Percentiles rank a stretch among this genome's conserved stretches.
Conservation (phyloP, 495 filamentous ascomycete genomes). For the Aspergillus wentii region DNA sequence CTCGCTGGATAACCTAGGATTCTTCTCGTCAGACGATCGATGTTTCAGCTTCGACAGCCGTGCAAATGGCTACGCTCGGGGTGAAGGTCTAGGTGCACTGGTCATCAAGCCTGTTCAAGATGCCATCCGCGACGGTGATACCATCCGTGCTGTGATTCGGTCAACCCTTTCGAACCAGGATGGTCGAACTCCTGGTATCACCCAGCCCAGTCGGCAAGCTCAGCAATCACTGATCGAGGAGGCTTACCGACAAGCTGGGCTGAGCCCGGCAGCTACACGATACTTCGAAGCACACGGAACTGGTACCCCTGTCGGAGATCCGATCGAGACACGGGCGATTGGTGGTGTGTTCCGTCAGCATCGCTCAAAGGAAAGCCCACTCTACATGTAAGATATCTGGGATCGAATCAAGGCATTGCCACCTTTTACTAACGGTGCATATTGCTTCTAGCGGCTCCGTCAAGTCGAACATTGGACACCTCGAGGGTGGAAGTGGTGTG, state of each 20-base stretch:
- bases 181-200: conserved; percentile 44
- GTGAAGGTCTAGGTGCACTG: conserved; percentile 39
- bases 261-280: conserved; percentile 29
- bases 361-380: conserved; percentile 14
- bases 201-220: conserved; percentile 30
- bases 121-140: conserved; percentile 37
- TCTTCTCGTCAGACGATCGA: conserved; percentile 28
- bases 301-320: conserved; percentile 42
- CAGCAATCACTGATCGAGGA: conserved; percentile 39
- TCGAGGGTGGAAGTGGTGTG: conserved; percentile 25
- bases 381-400: conserved; percentile 17
- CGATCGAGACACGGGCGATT: conserved; percentile 35
- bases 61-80: conserved; percentile 40
- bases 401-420: too few relatives aligned
- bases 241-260: conserved; percentile 29
- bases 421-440: neutral
- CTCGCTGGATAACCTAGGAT: conserved; percentile 21
- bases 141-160: conserved; percentile 36
- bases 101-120: conserved; percentile 33
- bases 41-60: conserved; percentile 37
- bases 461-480: conserved; percentile 28
- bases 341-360: conserved; percentile 11
- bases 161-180: conserved; percentile 41
- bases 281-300: conserved; percentile 50
- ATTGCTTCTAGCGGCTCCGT: conserved; percentile 6